Evolutionary conservation across 1,139 yeast genomes (phyloP).

Genomic region (Suhomyces coccinellae): DNA sequence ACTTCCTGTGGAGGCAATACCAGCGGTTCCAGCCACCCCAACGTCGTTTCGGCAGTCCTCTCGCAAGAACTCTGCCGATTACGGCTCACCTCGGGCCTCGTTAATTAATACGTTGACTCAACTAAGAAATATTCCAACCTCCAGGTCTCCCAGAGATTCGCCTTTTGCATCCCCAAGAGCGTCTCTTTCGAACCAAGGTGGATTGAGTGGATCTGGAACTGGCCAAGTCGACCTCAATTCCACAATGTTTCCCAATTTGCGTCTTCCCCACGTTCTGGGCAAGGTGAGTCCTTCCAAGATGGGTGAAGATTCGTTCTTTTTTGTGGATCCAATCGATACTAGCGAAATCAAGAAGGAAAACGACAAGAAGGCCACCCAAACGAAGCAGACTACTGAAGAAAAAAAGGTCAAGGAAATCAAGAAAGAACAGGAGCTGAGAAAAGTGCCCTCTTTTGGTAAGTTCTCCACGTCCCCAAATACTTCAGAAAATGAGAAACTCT

Average conservation of each 20-base stretch:
- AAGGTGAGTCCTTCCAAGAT: slow-evolving; percentile 4
- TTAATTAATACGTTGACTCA: slow-evolving; percentile 45
- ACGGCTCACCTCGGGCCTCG: slow-evolving; percentile 46
- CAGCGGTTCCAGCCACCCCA: slow-evolving; percentile 44
- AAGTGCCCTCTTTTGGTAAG: neutral
- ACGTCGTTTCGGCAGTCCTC: slow-evolving; percentile 36
- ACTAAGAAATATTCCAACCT: slow-evolving; percentile 40
- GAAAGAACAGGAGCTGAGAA: neutral
- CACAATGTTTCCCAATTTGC: slow-evolving; percentile 26
- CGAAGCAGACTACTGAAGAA: neutral
- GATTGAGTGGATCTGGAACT: neutral
- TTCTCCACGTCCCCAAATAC: neutral
- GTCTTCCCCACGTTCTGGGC: slow-evolving; percentile 4
- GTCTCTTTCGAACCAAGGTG: slow-evolving; percentile 37
- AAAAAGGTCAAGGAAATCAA: neutral
- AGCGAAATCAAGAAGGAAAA: neutral
- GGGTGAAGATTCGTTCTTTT: neutral
- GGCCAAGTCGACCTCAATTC: slow-evolving; percentile 19
- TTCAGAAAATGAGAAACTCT: neutral
- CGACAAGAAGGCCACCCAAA: neutral
- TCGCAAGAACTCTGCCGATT: slow-evolving; percentile 38
- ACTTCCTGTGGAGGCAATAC: slow-evolving; percentile 54
- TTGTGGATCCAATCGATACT: neutral
- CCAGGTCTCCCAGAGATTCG: slow-evolving; percentile 42
- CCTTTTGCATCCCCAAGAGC: slow-evolving; percentile 53